Evolutionary conservation across 495 filamentous ascomycete species (phyloP), one percentile per base, ranked within the genome.

Genomic region (Aspergillus homomorphus): DNA sequence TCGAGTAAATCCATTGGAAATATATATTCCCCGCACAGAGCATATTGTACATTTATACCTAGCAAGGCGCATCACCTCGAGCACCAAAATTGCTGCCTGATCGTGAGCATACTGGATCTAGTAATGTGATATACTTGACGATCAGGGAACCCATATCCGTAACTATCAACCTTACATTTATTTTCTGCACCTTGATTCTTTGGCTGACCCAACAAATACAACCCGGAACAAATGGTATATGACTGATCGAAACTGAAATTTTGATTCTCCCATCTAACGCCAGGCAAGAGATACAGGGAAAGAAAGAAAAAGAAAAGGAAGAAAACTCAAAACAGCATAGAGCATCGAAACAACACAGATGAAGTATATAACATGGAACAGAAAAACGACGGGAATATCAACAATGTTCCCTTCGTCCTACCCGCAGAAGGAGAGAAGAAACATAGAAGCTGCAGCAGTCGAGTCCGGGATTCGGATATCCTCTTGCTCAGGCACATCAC

Each of bases 261-360:
- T 64, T 64, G 44, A 54, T 58, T 64, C 51, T 53, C 59, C 60
- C 60, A 21, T 57, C 52, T 57, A 66, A 66, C 64, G 60, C 64
- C 64, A 23, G 49, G 22, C 55, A 56, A 59, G 45, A 60, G 15
- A 46, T 43, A 51, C 18, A 57, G 19, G 10, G 45, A 28, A 56
- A 18, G 15, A 50, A 24, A 56, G 28, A n/a, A 22, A 14, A 54
- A 42, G 16, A 43, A 15, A 23, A 21, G 22, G n/a, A 18, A 48
- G 21, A 48, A 10, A 48, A 48, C 45, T n/a, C n/a, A n/a, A n/a
- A n/a, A n/a, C n/a, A 38, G 5, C 33, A 38, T 10, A 38, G 33
- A 38, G 5, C 33, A 38, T 38, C 33, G 12, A 38, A 12, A 12
- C 33, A 38, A 28, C 7, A 5, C 2, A 9, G 33, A 51, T 19